These are phyloP conservation scores for Candida insectorum DNA, from an alignment of 805 yeast species.

Conservation along the genomic window DNA sequence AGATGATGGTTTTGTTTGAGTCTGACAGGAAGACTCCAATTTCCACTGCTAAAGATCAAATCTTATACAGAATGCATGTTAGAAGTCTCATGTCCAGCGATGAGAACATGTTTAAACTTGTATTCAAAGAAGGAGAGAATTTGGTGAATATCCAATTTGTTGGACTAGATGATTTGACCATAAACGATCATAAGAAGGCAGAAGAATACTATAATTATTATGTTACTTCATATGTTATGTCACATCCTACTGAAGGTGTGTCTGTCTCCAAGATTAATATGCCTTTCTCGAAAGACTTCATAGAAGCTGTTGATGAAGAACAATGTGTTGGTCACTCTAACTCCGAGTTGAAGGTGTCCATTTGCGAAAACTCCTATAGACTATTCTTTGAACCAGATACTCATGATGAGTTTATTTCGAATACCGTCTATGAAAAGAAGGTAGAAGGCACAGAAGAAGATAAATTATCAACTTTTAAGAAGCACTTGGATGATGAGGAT, in stretches of 20 bases:
- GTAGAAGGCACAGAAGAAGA: conserved; percentile 24
- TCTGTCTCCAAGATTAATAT: conserved; percentile 69
- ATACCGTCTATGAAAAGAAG: conserved; percentile 44
- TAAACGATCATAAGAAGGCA: conserved; percentile 61
- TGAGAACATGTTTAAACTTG: conserved; percentile 89
- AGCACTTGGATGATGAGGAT: conserved; percentile 46
- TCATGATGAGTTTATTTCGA: conserved; percentile 73
- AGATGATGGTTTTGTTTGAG: conserved; percentile 78
- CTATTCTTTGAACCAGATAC: conserved; percentile 78
- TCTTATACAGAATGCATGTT: conserved; percentile 83
- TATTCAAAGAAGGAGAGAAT: conserved; percentile 53
- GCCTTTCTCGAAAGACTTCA: conserved; percentile 68
- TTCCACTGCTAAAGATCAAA: conserved; percentile 83
- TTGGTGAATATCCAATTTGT: conserved; percentile 74
- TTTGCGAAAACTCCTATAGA: conserved; percentile 74
- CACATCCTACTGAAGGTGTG: conserved; percentile 96
- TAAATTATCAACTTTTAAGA: conserved; percentile 30
- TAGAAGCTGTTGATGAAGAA: conserved; percentile 55
- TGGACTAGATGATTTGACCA: conserved; percentile 83
- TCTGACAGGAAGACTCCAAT: conserved; percentile 61
- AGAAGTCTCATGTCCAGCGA: conserved; percentile 74
- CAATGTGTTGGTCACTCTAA: conserved; percentile 59
- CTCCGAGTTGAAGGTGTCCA: conserved; percentile 72
- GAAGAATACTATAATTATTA: conserved; percentile 92
- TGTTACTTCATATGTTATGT: conserved; percentile 86